Evolutionary conservation across 2,329 filamentous ascomycete species (phyloP).

Genomic region (Aspergillus alliaceus): DNA sequence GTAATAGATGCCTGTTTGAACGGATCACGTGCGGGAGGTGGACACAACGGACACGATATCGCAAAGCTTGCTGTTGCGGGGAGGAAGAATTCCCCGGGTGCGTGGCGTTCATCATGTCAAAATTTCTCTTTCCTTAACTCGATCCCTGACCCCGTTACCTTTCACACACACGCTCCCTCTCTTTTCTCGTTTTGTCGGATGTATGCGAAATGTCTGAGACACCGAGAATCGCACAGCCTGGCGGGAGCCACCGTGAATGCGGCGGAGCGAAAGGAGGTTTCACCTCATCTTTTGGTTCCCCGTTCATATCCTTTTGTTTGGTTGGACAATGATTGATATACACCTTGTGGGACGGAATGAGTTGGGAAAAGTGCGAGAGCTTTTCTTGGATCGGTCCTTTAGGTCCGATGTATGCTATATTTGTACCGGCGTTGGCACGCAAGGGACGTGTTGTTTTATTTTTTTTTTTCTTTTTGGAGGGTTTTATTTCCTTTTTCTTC

Average conservation of each 20-base stretch:
- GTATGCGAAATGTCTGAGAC: constrained; percentile 1
- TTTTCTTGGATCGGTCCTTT: constrained; percentile 5
- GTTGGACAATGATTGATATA: neutral
- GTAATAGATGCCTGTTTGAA: too few species aligned
- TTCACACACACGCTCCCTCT: neutral
- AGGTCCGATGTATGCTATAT: constrained; percentile 6
- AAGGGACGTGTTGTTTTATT: neutral
- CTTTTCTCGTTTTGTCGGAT: neutral
- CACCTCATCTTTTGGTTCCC: neutral
- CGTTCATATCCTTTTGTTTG: neutral
- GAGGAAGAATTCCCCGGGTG: neutral
- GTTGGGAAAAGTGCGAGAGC: neutral
- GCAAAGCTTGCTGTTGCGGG: neutral
- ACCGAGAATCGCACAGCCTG: neutral
- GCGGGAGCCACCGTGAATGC: neutral
- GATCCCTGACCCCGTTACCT: neutral
- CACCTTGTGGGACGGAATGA: neutral
- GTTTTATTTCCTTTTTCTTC: neutral
- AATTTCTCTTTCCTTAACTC: neutral
- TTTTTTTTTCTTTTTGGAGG: constrained; percentile 1
- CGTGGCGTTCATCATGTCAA: neutral
- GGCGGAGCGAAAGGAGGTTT: neutral
- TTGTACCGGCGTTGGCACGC: constrained; percentile 5
- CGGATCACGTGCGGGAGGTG: constrained; percentile 1
- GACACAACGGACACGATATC: neutral